Percentiles rank a stretch among this genome's conserved stretches.
phyloP scores from a whole-genome alignment of 2,329 filamentous ascomycete genomes.

The Ceratocystis colombiana region DNA sequence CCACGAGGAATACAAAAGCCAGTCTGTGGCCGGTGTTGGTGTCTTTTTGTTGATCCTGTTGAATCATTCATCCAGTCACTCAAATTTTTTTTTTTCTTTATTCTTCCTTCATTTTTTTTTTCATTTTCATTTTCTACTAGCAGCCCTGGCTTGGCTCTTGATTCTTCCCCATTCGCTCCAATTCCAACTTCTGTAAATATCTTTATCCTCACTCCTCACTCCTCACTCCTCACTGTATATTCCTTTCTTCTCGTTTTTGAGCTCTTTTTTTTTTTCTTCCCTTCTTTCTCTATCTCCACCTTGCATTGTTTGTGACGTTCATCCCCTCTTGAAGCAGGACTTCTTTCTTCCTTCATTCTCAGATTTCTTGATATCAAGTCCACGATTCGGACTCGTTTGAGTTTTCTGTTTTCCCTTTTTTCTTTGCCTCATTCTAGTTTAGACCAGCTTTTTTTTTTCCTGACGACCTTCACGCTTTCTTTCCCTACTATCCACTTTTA shows the following conservation, averaged over 20 bases:
- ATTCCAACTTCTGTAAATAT: neutral
- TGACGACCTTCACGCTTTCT: neutral
- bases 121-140: neutral
- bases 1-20: constrained; percentile 1
- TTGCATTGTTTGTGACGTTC: constrained; percentile 13
- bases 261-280: neutral
- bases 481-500: neutral
- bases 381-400: neutral
- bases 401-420: neutral
- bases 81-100: neutral
- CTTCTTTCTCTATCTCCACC: neutral
- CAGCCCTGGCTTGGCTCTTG: constrained; percentile 9
- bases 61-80: constrained; percentile 10
- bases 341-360: neutral
- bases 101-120: neutral
- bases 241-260: neutral
- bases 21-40: constrained; percentile 4
- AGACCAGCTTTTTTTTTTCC: neutral
- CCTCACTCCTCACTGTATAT: neutral
- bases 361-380: constrained; percentile 3
- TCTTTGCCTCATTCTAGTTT: neutral
- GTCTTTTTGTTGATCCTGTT: constrained; percentile 7
- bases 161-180: constrained; percentile 12
- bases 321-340: constrained; percentile 4
- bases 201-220: constrained; percentile 7